A percentile compares a stretch with the other conserved stretches of the same genome.
phyloP scores from a whole-genome alignment of 1,284 basidiomycete species.

The Pterulicium gracile region DNA sequence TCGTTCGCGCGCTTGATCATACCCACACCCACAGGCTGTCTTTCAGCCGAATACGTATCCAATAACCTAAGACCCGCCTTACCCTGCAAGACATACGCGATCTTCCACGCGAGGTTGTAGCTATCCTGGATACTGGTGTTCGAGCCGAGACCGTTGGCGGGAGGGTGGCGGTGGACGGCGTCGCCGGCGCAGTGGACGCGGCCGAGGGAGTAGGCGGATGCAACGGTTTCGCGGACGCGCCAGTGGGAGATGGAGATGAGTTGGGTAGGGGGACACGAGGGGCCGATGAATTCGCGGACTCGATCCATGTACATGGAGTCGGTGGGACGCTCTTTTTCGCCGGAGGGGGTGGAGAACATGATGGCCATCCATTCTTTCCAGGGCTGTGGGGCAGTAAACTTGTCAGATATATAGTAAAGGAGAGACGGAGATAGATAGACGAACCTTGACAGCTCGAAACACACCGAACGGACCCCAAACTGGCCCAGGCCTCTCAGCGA shows the following conservation, averaged over 20 bases:
- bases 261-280: neutral
- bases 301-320: neutral
- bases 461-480: neutral
- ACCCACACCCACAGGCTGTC: neutral
- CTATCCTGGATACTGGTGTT: neutral
- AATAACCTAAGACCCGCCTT: neutral
- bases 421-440: neutral
- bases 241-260: neutral
- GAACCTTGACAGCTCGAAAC: neutral
- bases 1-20: neutral
- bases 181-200: neutral
- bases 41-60: neutral
- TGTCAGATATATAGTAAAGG: neutral
- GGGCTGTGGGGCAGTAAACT: neutral
- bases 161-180: neutral
- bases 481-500: neutral
- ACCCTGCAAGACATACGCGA: neutral
- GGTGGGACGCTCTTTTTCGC: neutral
- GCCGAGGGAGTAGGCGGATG: neutral
- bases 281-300: neutral
- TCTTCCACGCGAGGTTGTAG: neutral
- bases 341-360: neutral
- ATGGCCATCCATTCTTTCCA: neutral
- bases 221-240: neutral
- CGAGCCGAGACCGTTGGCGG: neutral